Base-by-base conservation (phyloP, 2,329 filamentous ascomycete genomes). In the Hymenoscyphus infarciens region DNA sequence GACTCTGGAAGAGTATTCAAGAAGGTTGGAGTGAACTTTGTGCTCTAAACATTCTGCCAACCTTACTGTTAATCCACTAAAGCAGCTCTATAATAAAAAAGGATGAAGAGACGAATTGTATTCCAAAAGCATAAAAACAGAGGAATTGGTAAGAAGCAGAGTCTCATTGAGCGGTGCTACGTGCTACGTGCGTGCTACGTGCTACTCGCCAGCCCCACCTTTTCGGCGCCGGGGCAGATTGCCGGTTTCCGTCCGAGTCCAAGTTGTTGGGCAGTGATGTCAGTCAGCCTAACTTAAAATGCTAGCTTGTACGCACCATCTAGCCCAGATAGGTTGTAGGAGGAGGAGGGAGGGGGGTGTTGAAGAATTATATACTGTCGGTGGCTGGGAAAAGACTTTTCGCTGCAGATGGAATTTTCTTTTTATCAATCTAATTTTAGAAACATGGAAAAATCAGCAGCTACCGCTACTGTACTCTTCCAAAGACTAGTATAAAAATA, bases 211-310 rank as follows among this genome's bases (percentile, higher is more conserved):
- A 52, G 19, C 45, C 45, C 35, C 45, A 19, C 45, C 5, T 25
- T 52, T 52, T 22, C 45, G 45, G 42, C 42, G 19, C 45, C 45
- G 19, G 45, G 6, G 13, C 19, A 52, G 19, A 25, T 22, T 22
- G 8, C 45, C 45, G 45, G 3, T 25, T 22, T 52, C 19, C 16
- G 16, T 38, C 35, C 35, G 35, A 38, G 13, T 38, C 45, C 45
- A 22, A 52, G 45, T 13, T 10, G 45, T 52, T 52, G 45, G 45
- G 45, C 45, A 52, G 45, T 52, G 45, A 52, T 22, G 45, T 38
- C 8, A 52, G 45, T 38, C 8, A 52, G 45, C 45, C 22, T 22
- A 52, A 52, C 19, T 52, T 25, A 38, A 35, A 38, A 15, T 38
- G 35, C 35, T 38, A 38, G 13, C 35, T 38, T 38, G 35, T 52